Conservation (phyloP, 139 green algal species). For the Microglena sp. region DNA sequence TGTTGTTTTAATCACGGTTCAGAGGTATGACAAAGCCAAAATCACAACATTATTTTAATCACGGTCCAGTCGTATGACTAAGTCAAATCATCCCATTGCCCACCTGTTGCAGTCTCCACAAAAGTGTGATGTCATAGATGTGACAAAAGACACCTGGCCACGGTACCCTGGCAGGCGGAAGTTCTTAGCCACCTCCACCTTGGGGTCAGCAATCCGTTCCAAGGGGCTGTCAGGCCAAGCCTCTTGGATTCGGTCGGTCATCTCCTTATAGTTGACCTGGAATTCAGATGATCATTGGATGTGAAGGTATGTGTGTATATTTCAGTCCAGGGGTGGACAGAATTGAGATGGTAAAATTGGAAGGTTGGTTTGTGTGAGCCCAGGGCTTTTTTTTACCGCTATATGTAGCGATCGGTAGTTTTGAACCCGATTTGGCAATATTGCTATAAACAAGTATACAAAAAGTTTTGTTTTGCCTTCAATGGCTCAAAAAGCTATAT, state of each 20-base stretch:
- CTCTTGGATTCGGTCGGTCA: constrained; percentile 27
- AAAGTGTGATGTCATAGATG: constrained; percentile 94
- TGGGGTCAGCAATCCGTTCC: constrained; percentile 46
- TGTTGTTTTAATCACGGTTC: too few relatives aligned
- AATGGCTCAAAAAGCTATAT: too few relatives aligned
- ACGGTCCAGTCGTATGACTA: too few relatives aligned
- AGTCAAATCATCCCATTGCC: background rate
- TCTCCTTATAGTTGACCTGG: constrained; percentile 70
- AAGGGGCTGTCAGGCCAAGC: constrained; percentile 15
- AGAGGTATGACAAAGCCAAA: background rate
- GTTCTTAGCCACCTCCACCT: constrained; percentile 90
- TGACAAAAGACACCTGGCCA: constrained; percentile 90
- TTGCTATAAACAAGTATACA: too few relatives aligned
- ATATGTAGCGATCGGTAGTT: too few relatives aligned
- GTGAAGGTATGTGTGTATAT: too few relatives aligned
- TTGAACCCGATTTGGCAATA: too few relatives aligned
- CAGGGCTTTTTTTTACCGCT: too few relatives aligned
- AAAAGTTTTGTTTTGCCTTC: too few relatives aligned
- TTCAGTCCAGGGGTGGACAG: too few relatives aligned
- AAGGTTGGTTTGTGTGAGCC: too few relatives aligned
- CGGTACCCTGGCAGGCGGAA: constrained; percentile 62
- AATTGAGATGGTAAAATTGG: too few relatives aligned
- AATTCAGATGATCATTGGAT: background rate
- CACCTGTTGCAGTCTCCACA: constrained; percentile 84
- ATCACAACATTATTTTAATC: background rate